Evolutionary conservation across 2,329 filamentous ascomycete species (phyloP).

Genomic region (Phaeoacremonium minimum): DNA sequence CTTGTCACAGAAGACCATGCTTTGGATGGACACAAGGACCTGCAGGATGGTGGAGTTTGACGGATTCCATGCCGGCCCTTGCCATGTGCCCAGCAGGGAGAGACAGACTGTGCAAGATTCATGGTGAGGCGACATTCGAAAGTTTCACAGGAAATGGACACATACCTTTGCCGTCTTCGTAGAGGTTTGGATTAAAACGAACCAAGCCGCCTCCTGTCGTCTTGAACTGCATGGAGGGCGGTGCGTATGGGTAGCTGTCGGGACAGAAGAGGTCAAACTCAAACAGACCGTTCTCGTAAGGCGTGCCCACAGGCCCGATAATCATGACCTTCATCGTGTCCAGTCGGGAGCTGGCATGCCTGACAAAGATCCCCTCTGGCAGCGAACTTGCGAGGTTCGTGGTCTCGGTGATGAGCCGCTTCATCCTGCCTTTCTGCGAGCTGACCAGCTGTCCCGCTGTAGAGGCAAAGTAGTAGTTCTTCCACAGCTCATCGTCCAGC

Average conservation of each 20-base stretch:
- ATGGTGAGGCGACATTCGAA: background rate
- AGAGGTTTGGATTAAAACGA: conserved; percentile 48
- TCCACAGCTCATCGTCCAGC: conserved; percentile 29
- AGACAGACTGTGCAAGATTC: conserved; percentile 35
- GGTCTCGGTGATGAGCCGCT: conserved; percentile 39
- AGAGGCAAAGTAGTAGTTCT: conserved; percentile 15
- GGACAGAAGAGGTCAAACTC: conserved; percentile 48
- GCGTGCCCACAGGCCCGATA: conserved; percentile 41
- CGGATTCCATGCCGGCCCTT: conserved; percentile 39
- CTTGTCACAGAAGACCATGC: conserved; percentile 50
- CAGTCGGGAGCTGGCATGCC: conserved; percentile 35
- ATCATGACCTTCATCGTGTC: conserved; percentile 49
- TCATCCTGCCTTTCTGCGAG: conserved; percentile 36
- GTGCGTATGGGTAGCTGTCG: conserved; percentile 31
- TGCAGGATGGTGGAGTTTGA: conserved; percentile 44
- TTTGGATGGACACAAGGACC: conserved; percentile 51
- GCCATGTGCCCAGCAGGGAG: conserved; percentile 45
- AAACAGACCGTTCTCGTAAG: conserved; percentile 50
- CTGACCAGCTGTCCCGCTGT: conserved; percentile 9
- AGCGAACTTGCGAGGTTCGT: conserved; percentile 38
- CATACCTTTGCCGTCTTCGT: conserved; percentile 40
- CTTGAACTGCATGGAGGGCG: conserved; percentile 36
- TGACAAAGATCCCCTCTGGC: conserved; percentile 46
- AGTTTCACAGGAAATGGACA: conserved; percentile 1
- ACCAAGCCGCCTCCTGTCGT: conserved; percentile 36